Percentiles rank a stretch among this genome's conserved stretches.
These are phyloP conservation scores for Pseudogymnoascus destructans DNA, from an alignment of 2,329 filamentous ascomycete species.

Conservation along the genomic window DNA sequence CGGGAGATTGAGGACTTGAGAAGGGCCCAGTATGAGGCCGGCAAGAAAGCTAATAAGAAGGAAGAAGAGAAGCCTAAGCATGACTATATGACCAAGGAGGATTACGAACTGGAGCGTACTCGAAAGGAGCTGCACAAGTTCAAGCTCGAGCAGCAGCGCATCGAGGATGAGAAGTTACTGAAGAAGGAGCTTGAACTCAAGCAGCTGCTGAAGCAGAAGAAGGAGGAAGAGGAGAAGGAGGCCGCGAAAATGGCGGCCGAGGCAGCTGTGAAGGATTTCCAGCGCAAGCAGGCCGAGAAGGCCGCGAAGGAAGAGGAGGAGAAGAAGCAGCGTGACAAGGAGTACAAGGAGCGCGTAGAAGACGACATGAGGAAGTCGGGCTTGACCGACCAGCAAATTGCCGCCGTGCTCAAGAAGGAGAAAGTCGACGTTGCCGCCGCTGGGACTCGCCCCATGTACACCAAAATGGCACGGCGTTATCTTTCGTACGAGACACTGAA, in stretches of 20 bases:
- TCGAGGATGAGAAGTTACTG: slow-evolving; percentile 38
- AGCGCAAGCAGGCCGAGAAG: slow-evolving; percentile 25
- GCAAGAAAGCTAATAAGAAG: slow-evolving; percentile 29
- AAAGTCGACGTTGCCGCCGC: slow-evolving; percentile 30
- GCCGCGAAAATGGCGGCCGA: slow-evolving; percentile 37
- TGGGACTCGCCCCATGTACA: slow-evolving; percentile 41
- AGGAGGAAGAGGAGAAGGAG: slow-evolving; percentile 34
- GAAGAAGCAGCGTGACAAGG: slow-evolving; percentile 24
- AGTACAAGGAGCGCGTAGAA: slow-evolving; percentile 37
- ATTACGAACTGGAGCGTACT: slow-evolving; percentile 35
- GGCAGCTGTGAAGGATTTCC: slow-evolving; percentile 40
- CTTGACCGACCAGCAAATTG: slow-evolving; percentile 44
- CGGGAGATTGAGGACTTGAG: slow-evolving; percentile 27
- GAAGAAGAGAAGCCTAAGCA: neutral
- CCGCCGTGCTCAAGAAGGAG: slow-evolving; percentile 45
- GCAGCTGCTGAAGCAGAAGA: slow-evolving; percentile 34
- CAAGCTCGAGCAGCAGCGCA: slow-evolving; percentile 31
- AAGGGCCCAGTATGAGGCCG: slow-evolving; percentile 30
- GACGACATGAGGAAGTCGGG: slow-evolving; percentile 46
- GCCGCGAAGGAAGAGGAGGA: slow-evolving; percentile 27
- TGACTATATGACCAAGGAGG: slow-evolving; percentile 30
- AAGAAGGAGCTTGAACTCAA: slow-evolving; percentile 39
- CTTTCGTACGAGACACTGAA: slow-evolving; percentile 49
- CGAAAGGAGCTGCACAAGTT: slow-evolving; percentile 34
- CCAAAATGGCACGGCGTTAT: slow-evolving; percentile 48